Evolutionary conservation across 2,329 filamentous ascomycete species (phyloP), one percentile per base, ranked within the genome.

Genomic region (Drechslerella dactyloides): DNA sequence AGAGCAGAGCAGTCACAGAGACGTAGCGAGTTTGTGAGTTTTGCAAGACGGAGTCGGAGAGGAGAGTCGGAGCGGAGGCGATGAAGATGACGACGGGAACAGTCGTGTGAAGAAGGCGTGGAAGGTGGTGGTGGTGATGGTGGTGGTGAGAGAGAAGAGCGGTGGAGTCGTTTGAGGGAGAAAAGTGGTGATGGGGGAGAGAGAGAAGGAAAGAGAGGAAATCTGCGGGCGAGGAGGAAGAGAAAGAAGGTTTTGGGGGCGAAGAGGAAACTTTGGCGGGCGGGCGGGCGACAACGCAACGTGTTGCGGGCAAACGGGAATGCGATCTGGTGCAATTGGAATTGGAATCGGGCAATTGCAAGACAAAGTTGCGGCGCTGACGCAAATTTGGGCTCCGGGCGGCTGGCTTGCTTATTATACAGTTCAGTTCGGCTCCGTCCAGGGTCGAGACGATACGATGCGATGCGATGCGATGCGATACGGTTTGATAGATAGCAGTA

Each of bases 81-180:
- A 19, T 37, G 33, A 37, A 42, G 13, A 42, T 13, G 11, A 7
- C 15, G 46, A 23, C 4, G 46, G 2, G 46, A 23, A 7, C 46
- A 17, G 21, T 7, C 23, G 50, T 17, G 50, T 2, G 24, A 33
- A 6, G 17, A n/a, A 5, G 2, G 7, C 15, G 50, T 4, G 10
- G 13, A 17, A 8, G 46, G 46, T 23, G 50, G 13, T 53, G 30
- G 50, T 2, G 23, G 24, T 23, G 44, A 17, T 23, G 44, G 19
- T 48, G 44, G 21, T 15, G 40, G 40, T 21, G 44, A 48, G 19
- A 23, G 40, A 30, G 50, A 60, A n/a, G 24, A 52, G 35, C 33
- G 40, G 56, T 59, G 19, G 50, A 30, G 30, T 57, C n/a, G n/a
- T n/a, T n/a, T 59, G 35, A 21, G 33, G 50, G 24, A 15, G 35